Percentiles rank a stretch among this genome's conserved stretches.
Evolutionary conservation across 2,329 filamentous ascomycete genomes (phyloP).

Genomic region (Ascochyta koolunga): DNA sequence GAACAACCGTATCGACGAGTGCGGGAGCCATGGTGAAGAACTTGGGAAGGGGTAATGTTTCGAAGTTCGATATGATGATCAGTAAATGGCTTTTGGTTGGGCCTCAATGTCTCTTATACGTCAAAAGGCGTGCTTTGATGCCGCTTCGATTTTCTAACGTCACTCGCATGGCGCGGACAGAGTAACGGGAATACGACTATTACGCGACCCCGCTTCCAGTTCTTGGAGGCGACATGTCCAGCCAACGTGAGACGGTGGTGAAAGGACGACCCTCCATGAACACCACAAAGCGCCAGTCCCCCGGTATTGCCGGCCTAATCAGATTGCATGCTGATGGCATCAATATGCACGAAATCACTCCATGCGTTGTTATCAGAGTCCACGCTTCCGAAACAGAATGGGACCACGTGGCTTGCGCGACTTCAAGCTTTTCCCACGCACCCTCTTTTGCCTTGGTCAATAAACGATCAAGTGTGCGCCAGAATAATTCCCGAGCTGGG

Average conservation of each 20-base stretch:
- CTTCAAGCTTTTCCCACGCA: not conserved
- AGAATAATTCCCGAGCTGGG: slow-evolving; percentile 14
- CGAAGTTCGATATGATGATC: slow-evolving; percentile 1
- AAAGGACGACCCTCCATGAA: slow-evolving; percentile 12
- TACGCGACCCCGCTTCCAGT: slow-evolving; percentile 20
- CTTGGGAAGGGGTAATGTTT: not conserved
- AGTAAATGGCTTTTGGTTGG: not conserved
- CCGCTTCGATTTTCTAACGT: not conserved
- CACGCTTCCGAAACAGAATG: not conserved
- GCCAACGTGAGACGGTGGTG: slow-evolving; percentile 4
- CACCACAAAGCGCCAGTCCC: slow-evolving; percentile 11
- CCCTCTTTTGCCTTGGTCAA: slow-evolving; percentile 14
- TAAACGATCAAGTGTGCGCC: slow-evolving; percentile 6
- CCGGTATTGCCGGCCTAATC: slow-evolving; percentile 29
- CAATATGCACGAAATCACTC: slow-evolving; percentile 40
- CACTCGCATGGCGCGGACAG: slow-evolving; percentile 3
- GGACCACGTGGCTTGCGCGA: slow-evolving; percentile 10
- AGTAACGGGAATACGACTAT: slow-evolving; percentile 8
- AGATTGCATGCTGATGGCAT: slow-evolving; percentile 30
- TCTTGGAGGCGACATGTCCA: slow-evolving; percentile 12
- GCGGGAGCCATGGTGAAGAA: slow-evolving; percentile 50
- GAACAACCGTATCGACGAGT: slow-evolving; percentile 46
- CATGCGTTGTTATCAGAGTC: slow-evolving; percentile 28
- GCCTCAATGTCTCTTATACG: slow-evolving; percentile 21
- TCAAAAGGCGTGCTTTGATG: not conserved